Base-by-base conservation (phyloP, 306 rosid species). In the Lotus japonicus region DNA sequence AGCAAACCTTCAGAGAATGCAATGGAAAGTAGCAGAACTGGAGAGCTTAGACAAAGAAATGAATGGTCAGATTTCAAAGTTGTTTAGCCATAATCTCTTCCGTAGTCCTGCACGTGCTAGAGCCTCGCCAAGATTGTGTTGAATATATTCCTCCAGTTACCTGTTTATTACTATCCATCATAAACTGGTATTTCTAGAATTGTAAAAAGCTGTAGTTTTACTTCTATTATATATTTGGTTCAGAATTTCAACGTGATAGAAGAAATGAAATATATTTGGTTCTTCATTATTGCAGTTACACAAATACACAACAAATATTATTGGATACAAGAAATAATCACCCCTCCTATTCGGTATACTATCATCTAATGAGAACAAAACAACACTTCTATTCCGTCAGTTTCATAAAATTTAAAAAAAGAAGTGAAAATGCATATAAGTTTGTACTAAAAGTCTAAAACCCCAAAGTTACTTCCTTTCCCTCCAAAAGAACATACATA, bases 101-200 rank as follows among this genome's bases (percentile, higher is more conserved):
- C 53, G 75, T 58, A 64, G 79, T 53, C 83, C 87, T 64, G 55
- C 71, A 57, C 83, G 76, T 5, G 38, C 48, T 3, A 74, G 84
- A 83, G 55, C 76, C 57, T 60, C 78, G 11, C 91, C 89, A 41
- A 86, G 85, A 82, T 79, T 83, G 12, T 91, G 96, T 77, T 88
- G 80, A 88, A 35, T 13, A 50, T 55, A 38, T 50, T 56, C 57
- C 9, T 11, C 14, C 11, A 38, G 54, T 51, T 33, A 42, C 52
- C 39, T 66, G 41, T 69, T 13, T 48, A 16, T 58, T 26, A 41
- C 17, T 19, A 26, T 63, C 56, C 31, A 16, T 39, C 10, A 66
- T 12, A 58, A 31, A 21, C 9, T 7, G 18, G 58, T 50, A 21
- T 50, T 66, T 58, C 71, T 58, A 16, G 61, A 51, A 50, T 36